Percentiles rank a stretch among this genome's conserved stretches.
Evolutionary conservation across 2,329 filamentous ascomycete genomes (phyloP).

Genomic region (Aspergillus pseudoglaucus): DNA sequence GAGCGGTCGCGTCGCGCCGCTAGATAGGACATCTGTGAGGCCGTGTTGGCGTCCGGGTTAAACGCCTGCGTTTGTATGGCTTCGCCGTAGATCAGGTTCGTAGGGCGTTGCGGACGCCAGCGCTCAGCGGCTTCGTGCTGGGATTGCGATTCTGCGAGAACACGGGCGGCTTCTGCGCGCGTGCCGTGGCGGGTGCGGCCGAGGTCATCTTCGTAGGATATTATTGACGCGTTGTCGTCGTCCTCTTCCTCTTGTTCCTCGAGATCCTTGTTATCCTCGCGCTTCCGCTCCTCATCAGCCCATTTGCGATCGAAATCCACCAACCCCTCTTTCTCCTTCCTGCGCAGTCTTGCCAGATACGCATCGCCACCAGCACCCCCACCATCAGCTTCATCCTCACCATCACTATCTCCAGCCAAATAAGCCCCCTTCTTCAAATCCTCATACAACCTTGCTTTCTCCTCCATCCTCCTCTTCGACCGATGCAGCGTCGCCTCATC

Average conservation of each 20-base stretch:
- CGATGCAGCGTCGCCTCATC: conserved; percentile 55
- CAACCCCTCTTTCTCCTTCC: conserved; percentile 50
- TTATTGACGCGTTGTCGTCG: conserved; percentile 52
- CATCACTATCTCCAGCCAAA: conserved; percentile 42
- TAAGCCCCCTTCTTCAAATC: conserved; percentile 88
- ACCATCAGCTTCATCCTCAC: conserved; percentile 24
- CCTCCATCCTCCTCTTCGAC: conserved; percentile 75
- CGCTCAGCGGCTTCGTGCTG: conserved; percentile 23
- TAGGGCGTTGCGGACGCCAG: conserved; percentile 50
- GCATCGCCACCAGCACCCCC: conserved; percentile 21
- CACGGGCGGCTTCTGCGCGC: conserved; percentile 57
- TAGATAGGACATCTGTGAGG: conserved; percentile 68
- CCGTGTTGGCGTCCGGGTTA: conserved; percentile 59
- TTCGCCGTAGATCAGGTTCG: conserved; percentile 74
- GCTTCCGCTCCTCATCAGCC: conserved; percentile 58
- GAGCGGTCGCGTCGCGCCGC: conserved; percentile 72
- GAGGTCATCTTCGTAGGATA: conserved; percentile 89
- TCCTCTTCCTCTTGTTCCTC: conserved; percentile 29
- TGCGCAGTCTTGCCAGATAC: conserved; percentile 53
- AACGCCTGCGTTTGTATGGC: conserved; percentile 79
- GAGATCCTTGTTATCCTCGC: conserved; percentile 25
- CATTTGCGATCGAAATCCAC: conserved; percentile 97
- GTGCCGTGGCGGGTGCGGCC: conserved; percentile 74
- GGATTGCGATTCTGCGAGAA: conserved; percentile 47
- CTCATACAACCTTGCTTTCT: conserved; percentile 82